These are phyloP conservation scores for Cercophora samala DNA, from an alignment of 495 filamentous ascomycete species.

Conservation along the genomic window DNA sequence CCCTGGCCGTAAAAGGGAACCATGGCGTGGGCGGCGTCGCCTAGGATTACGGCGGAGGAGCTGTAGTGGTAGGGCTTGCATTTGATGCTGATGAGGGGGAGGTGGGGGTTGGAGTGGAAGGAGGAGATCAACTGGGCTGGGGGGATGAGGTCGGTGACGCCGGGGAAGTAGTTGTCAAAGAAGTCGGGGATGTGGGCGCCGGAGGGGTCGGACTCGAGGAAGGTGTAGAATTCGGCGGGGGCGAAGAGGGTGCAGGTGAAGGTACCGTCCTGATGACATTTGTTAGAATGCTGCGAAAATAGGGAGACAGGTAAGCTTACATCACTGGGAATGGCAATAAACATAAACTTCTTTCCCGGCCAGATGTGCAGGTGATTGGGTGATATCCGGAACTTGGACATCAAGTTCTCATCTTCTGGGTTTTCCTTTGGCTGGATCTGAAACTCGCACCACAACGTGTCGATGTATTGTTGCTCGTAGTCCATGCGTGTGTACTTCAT, in stretches of 20 bases:
- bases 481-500: slow-evolving; percentile 90
- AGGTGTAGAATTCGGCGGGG: slow-evolving; percentile 55
- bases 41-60: slow-evolving; percentile 77
- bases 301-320: slow-evolving; percentile 31
- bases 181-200: slow-evolving; percentile 55
- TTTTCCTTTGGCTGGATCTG: slow-evolving; percentile 55
- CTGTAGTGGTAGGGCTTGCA: slow-evolving; percentile 81
- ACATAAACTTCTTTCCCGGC: slow-evolving; percentile 91
- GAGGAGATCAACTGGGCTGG: slow-evolving; percentile 63
- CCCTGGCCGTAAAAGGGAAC: slow-evolving; percentile 93
- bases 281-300: not conserved
- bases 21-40: slow-evolving; percentile 96
- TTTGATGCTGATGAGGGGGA: slow-evolving; percentile 90
- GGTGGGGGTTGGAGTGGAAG: slow-evolving; percentile 76
- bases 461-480: slow-evolving; percentile 94
- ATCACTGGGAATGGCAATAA: slow-evolving; percentile 87
- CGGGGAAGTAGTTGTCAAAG: slow-evolving; percentile 78
- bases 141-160: slow-evolving; percentile 78
- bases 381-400: slow-evolving; percentile 68
- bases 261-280: slow-evolving; percentile 63
- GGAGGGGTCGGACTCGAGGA: slow-evolving; percentile 54
- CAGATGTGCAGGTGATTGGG: slow-evolving; percentile 97
- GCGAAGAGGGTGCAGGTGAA: slow-evolving; percentile 97
- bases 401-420: slow-evolving; percentile 33
- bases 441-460: slow-evolving; percentile 97